phyloP scores from a whole-genome alignment of 306 rosid genomes.

The Prunus mume region DNA sequence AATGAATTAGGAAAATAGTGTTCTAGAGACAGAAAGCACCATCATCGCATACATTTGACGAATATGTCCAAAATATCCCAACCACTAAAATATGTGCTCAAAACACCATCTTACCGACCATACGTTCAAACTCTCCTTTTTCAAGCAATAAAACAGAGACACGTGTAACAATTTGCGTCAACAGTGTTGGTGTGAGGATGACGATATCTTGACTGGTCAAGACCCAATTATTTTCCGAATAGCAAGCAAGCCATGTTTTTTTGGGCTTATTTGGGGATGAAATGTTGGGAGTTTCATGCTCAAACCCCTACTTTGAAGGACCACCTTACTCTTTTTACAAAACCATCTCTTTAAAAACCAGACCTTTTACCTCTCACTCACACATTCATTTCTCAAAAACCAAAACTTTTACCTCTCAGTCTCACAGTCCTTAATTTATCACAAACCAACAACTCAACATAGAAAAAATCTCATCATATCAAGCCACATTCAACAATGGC shows the following conservation, averaged over 20 bases:
- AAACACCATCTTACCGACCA: neutral
- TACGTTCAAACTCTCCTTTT: neutral
- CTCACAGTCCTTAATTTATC: neutral
- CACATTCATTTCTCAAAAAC: conserved; percentile 24
- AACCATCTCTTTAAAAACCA: conserved; percentile 26
- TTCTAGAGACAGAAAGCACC: neutral
- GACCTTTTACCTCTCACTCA: conserved; percentile 6
- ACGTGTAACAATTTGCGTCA: neutral
- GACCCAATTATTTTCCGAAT: neutral
- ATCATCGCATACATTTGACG: too few species aligned
- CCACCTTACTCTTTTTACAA: conserved; percentile 26
- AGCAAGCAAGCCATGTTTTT: conserved; percentile 7
- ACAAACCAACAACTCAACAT: neutral
- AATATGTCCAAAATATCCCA: neutral
- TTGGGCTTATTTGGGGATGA: conserved; percentile 10
- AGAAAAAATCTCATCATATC: neutral
- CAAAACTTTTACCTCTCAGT: neutral
- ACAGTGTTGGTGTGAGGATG: neutral
- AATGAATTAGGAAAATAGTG: too few species aligned
- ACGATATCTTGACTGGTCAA: neutral
- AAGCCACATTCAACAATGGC: conserved; percentile 23
- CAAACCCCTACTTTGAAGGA: conserved; percentile 36
- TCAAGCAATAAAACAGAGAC: neutral
- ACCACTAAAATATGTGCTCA: neutral
- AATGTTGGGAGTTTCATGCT: conserved; percentile 14